These are phyloP conservation scores for Tuber borchii DNA, from an alignment of 495 filamentous ascomycete species.

Conservation along the genomic window DNA sequence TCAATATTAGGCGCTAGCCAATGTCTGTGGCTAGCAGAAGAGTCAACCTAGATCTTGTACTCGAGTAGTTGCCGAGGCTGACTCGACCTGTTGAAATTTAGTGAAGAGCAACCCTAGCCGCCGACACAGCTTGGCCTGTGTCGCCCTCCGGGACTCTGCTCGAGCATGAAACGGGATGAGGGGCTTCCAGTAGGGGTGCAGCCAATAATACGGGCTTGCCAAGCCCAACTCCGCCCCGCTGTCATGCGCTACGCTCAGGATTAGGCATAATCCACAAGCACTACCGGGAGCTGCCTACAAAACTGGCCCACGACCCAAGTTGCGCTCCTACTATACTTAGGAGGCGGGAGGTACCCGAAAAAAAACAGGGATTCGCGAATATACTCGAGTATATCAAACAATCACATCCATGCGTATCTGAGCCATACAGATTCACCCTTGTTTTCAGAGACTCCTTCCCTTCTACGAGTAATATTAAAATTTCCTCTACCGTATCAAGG, in stretches of 20 bases:
- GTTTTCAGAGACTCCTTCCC: too few species aligned
- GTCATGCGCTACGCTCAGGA: background rate
- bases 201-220: background rate
- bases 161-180: background rate
- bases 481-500: background rate
- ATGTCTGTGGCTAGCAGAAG: background rate
- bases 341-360: too few species aligned
- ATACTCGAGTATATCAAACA: background rate
- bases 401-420: background rate
- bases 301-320: background rate
- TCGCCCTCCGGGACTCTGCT: background rate
- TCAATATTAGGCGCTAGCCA: background rate
- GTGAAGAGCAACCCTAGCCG: background rate
- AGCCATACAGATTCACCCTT: background rate
- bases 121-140: background rate
- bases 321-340: background rate
- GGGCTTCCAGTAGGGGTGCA: background rate
- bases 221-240: background rate
- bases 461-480: too few species aligned
- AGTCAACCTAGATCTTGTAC: background rate
- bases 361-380: background rate
- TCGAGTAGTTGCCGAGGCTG: background rate
- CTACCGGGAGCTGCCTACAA: background rate
- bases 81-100: background rate
- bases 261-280: background rate